Conservation (phyloP, 306 rosid species). For the Begonia loranthoides region DNA sequence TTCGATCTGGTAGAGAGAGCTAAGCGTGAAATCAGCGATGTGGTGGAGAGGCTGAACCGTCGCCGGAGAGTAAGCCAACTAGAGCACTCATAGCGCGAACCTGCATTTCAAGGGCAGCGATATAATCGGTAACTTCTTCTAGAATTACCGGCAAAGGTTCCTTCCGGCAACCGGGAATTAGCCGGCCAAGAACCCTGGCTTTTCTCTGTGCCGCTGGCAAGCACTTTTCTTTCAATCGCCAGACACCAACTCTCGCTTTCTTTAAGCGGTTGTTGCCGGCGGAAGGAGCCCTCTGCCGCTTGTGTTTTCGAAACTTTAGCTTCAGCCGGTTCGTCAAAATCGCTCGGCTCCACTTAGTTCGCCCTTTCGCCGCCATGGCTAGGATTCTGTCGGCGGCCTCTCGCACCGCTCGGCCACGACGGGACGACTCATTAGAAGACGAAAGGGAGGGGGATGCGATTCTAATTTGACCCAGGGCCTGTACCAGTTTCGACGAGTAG, state of each 20-base stretch:
- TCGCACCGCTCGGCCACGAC: slow-evolving; percentile 50
- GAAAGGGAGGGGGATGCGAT: slow-evolving; percentile 4
- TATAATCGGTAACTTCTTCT: slow-evolving; percentile 76
- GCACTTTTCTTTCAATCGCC: slow-evolving; percentile 52
- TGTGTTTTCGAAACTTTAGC: slow-evolving; percentile 53
- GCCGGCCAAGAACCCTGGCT: slow-evolving; percentile 54
- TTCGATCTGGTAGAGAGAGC: not conserved
- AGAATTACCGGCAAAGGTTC: slow-evolving; percentile 73
- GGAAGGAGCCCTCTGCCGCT: slow-evolving; percentile 18
- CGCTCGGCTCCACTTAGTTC: slow-evolving; percentile 88
- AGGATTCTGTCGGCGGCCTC: slow-evolving; percentile 78
- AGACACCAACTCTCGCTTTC: slow-evolving; percentile 54
- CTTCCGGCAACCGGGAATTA: slow-evolving; percentile 93
- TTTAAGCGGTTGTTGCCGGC: slow-evolving; percentile 25
- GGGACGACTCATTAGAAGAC: slow-evolving; percentile 16
- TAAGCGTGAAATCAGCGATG: slow-evolving; percentile 22
- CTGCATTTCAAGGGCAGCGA: slow-evolving; percentile 93
- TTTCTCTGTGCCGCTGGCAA: slow-evolving; percentile 68
- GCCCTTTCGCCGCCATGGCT: slow-evolving; percentile 71
- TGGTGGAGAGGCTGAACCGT: slow-evolving; percentile 26
- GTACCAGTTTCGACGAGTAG: slow-evolving; percentile 58
- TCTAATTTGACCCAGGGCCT: slow-evolving; percentile 47
- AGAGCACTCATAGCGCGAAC: slow-evolving; percentile 77
- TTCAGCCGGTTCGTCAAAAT: slow-evolving; percentile 53
- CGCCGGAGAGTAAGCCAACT: slow-evolving; percentile 37